Evolutionary conservation across 177 flowering plant genomes (phyloP), one percentile per base, ranked within the genome.

Genomic region (Tripterygium wilfordii): DNA sequence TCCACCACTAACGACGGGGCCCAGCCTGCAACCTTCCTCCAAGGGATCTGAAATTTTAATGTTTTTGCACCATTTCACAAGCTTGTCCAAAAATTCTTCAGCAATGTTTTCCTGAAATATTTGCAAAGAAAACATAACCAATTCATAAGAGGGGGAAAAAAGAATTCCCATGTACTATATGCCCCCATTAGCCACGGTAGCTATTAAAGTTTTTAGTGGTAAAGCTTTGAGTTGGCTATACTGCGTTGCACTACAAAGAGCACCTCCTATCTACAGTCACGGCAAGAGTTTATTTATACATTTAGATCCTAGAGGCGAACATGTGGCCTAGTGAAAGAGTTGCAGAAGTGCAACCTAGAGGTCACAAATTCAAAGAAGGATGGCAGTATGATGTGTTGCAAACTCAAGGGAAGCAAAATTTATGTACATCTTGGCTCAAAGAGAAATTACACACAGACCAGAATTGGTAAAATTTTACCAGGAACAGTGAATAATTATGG

Each of bases 21-120:
- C 98, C 57, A 92, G 83, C 68, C 91, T 70, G 67, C 98, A 89
- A 27, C 95, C 98, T 62, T 84, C 95, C 55, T 86, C 95, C 28
- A 89, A 48, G n/a, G 98, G 98, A 70, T 92, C 88, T 42, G 98
- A 84, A 49, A 89, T 72, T 66, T 92, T 92, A 48, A 92, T 84
- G 51, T 77, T 82, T 58, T 76, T 77, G 33, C 53, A 37, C 97
- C 96, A 92, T 40, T 66, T 60, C 43, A 78, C 82, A 22, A 92
- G 80, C 69, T 57, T 84, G 53, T 75, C 82, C 33, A 83, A 24
- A 67, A 92, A 92, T 48, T 75, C 73, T 25, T 52, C 53, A 1
- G 94, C 96, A 62, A 92, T 82, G 64, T 70, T 82, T 66, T 92
- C 97, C 98, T 92, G 74, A 57, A 64, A 68, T 4, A 53, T 22